Base-by-base conservation (phyloP, 73 alveolate species). In the Blepharisma stoltei region DNA sequence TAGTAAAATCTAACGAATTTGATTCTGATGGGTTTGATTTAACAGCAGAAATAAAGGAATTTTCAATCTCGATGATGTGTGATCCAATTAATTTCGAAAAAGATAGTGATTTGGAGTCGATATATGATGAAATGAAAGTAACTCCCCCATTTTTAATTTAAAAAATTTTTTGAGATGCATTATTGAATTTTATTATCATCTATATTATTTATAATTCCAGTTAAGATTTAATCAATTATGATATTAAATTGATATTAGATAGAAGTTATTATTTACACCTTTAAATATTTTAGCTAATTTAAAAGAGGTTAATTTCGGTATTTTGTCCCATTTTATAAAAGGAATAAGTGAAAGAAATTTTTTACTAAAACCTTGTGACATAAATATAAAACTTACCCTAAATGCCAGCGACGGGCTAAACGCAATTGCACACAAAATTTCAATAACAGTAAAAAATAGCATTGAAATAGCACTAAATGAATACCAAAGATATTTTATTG, bases 111-210 rank as follows among this genome's bases (percentile, higher is more conserved):
- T 14, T 60, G 11, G 73, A 25, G 14, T 14, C 14, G 2, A 20
- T 20, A 14, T 60, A 60, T 60, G 73, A 60, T 60, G 73, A 60
- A 25, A 60, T 60, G 73, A 60, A 25, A 60, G 45, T 25, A n/a
- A n/a, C n/a, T n/a, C n/a, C n/a, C n/a, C n/a, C n/a, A n/a, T n/a
- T n/a, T n/a, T n/a, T n/a, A n/a, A n/a, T n/a, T n/a, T n/a, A n/a
- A n/a, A n/a, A n/a, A n/a, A n/a, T n/a, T n/a, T n/a, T n/a, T n/a
- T n/a, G n/a, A n/a, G n/a, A n/a, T n/a, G n/a, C n/a, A n/a, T n/a
- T n/a, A n/a, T n/a, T n/a, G n/a, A n/a, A n/a, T n/a, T n/a, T n/a
- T n/a, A n/a, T n/a, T n/a, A n/a, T n/a, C n/a, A n/a, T n/a, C n/a
- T n/a, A n/a, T n/a, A n/a, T n/a, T n/a, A n/a, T n/a, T n/a, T n/a